Conservation (phyloP, 179 eudicot species). For the Monotropa hypopitys region DNA sequence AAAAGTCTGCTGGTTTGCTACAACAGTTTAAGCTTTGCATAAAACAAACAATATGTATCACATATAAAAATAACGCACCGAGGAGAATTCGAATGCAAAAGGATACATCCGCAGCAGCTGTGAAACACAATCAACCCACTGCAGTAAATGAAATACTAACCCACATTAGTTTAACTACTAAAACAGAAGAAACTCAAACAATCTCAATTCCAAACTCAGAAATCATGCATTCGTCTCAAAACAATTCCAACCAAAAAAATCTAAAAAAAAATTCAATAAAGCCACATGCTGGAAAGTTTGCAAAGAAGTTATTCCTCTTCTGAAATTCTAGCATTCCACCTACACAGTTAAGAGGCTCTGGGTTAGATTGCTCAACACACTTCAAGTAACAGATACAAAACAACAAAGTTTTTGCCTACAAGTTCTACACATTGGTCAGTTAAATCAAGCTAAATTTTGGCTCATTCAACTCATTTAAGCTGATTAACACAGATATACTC, state of each 20-base stretch:
- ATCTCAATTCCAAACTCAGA: background rate
- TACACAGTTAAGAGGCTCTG: background rate
- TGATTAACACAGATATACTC: too few species aligned
- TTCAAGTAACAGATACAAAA: background rate
- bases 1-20: background rate
- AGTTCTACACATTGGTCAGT: background rate
- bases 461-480: background rate
- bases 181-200: background rate
- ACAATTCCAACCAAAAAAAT: background rate
- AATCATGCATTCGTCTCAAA: background rate
- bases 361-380: background rate
- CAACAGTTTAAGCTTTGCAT: background rate
- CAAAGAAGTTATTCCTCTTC: background rate
- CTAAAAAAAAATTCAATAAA: background rate
- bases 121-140: slow-evolving; percentile 99
- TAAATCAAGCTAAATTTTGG: background rate
- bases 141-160: slow-evolving; percentile 18
- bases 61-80: slow-evolving; percentile 36
- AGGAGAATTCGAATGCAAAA: slow-evolving; percentile 85
- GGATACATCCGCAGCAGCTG: slow-evolving; percentile 95
- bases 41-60: background rate
- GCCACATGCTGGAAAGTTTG: background rate
- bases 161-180: background rate
- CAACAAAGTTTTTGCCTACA: too few species aligned
- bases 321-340: background rate